A percentile compares a stretch with the other conserved stretches of the same genome.
Conservation (phyloP, 345 rosid species). For the Brassica napus region Da-Ae NC_063434.1:26713001-26713500, state of each 20-base stretch:
- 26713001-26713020: too few species aligned
- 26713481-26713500: conserved; percentile 75
- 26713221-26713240: conserved; percentile 46
- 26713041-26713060: too few species aligned
- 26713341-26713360: conserved; percentile 91
- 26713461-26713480: conserved; percentile 61
- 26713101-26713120: too few species aligned
- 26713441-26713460: conserved; percentile 54
- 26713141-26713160: too few species aligned
- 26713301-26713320: conserved; percentile 24
- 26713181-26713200: background rate
- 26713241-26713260: conserved; percentile 28
- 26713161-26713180: conserved; percentile 5
- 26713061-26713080: too few species aligned
- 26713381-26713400: conserved; percentile 98
- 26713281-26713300: conserved; percentile 37
- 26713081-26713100: too few species aligned
- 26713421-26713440: conserved; percentile 76
- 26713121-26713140: too few species aligned
- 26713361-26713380: conserved; percentile 96
- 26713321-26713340: conserved; percentile 46
- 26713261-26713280: conserved; percentile 38
- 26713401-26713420: conserved; percentile 85
- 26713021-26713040: too few species aligned
- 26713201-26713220: conserved; percentile 37